These are phyloP conservation scores for Sistotremastrum suecicum DNA, from an alignment of 768 basidiomycete genomes.

Conservation along the genomic window DNA sequence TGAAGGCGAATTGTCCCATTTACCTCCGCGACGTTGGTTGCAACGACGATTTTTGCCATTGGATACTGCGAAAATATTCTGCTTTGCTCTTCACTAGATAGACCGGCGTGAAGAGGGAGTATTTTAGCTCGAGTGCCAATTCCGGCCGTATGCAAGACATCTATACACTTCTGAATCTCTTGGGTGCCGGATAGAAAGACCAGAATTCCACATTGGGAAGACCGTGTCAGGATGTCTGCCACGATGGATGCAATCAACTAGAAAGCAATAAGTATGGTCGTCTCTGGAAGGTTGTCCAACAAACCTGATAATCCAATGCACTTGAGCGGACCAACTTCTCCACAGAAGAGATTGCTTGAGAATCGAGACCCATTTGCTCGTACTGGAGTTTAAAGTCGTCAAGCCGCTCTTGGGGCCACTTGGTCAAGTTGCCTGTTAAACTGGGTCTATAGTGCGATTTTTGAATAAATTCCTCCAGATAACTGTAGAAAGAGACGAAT, in stretches of 20 bases:
- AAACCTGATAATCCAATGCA: conserved; percentile 60
- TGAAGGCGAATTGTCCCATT: conserved; percentile 10
- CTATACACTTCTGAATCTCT: conserved; percentile 70
- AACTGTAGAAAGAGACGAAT: conserved; percentile 28
- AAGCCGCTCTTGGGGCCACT: conserved; percentile 29
- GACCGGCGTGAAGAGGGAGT: conserved; percentile 79
- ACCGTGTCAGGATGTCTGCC: conserved; percentile 35
- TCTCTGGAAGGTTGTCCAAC: background rate
- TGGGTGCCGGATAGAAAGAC: conserved; percentile 87
- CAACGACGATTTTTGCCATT: conserved; percentile 71
- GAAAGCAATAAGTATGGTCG: background rate
- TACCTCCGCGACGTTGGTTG: conserved; percentile 88
- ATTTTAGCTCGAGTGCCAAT: conserved; percentile 30
- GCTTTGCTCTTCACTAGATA: conserved; percentile 74
- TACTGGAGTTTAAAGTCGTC: conserved; percentile 29
- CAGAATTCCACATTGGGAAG: conserved; percentile 47
- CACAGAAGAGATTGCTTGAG: conserved; percentile 37
- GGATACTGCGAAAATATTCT: conserved; percentile 51
- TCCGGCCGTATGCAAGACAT: conserved; percentile 30
- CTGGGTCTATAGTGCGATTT: conserved; percentile 19
- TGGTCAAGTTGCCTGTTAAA: conserved; percentile 30
- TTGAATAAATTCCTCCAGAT: conserved; percentile 70
- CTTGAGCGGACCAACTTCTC: conserved; percentile 46
- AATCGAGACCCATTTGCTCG: conserved; percentile 28
- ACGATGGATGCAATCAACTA: conserved; percentile 59